Base-by-base conservation (phyloP, 805 yeast genomes). In the Yarrowia yakushimensis region DNA sequence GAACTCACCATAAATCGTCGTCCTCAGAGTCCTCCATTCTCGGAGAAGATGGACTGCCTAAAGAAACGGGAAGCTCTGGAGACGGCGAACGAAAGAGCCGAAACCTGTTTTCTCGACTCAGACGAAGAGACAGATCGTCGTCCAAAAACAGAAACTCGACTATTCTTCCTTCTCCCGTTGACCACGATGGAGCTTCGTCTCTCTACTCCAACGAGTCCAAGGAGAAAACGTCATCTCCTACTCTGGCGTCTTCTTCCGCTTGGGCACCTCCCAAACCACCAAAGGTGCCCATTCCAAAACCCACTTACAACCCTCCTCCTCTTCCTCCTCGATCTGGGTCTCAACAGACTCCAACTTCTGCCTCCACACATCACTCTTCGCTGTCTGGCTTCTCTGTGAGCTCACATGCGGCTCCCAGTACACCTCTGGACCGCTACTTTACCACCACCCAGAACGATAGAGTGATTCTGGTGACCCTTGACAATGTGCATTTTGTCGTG, bases 1-100 rank as follows among this genome's bases (percentile, higher is more conserved):
- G 85, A 65, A 90, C 85, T 67, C 79, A 81, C 52, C 80, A 88
- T 63, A 80, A 86, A n/a, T 81, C 80, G 54, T 84, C 88, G 0
- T 81, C 86, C 0, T 87, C 83, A 62, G 78, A 84, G 0, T 78
- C 84, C 0, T 63, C 78, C 1, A 22, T 28, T 60, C 17, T 50
- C n/a, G 33, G 55, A 28, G 48, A 55, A 42, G 48, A 28, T 42
- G 64, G 39, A 4, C 28, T 11, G 1, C 41, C 36, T 20, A 62
- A 34, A 13, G 54, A 34, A n/a, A n/a, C n/a, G n/a, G 27, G 50
- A 28, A 10, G 59, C n/a, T n/a, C n/a, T n/a, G n/a, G n/a, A n/a
- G n/a, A n/a, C n/a, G n/a, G n/a, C n/a, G n/a, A 52, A 9, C 4
- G 59, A 3, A 52, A 52, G 17, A 36, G 59, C 33, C 25, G 59